Evolutionary conservation across 129 eudicot genomes (phyloP).

Genomic region (Oenanthe sinensis): DNA sequence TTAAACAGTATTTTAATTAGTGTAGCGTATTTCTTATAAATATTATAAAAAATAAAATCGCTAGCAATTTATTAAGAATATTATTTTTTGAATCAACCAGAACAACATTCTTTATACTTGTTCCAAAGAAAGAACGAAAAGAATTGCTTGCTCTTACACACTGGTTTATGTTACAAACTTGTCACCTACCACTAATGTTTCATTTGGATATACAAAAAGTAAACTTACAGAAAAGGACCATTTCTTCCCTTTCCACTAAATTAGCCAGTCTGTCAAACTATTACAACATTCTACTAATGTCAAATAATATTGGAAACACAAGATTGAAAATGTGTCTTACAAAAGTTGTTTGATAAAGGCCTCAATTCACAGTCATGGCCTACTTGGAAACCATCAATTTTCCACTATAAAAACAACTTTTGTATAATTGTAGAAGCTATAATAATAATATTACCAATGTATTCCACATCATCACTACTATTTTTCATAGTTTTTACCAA

Average conservation of each 20-base stretch:
- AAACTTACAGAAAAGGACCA: background rate
- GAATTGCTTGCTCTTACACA: too few relatives aligned
- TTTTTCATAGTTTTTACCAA: background rate
- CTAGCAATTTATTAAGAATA: too few relatives aligned
- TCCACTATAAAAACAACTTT: background rate
- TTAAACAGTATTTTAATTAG: too few relatives aligned
- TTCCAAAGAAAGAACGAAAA: too few relatives aligned
- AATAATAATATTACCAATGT: background rate
- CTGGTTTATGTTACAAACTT: too few relatives aligned
- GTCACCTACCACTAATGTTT: too few relatives aligned
- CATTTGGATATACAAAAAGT: background rate
- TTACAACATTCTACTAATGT: background rate
- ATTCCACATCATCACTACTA: background rate
- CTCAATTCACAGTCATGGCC: background rate
- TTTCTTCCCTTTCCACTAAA: background rate
- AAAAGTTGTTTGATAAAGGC: background rate
- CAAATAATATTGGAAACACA: too few relatives aligned
- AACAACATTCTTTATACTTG: too few relatives aligned
- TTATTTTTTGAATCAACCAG: too few relatives aligned
- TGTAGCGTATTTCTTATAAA: too few relatives aligned
- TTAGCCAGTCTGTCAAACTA: background rate
- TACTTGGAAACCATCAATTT: conserved; percentile 12
- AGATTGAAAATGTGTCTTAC: background rate
- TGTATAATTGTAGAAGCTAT: too few relatives aligned
- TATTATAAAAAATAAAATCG: too few relatives aligned